A percentile compares a stretch with the other conserved stretches of the same genome.
Evolutionary conservation across 176 grass and related monocot genomes (phyloP).

Genomic region (Hordeum vulgare): MorexV3_pseudomolecules_assembly NC_058523.1:419204255-419204754

Average conservation of each 20-base stretch:
- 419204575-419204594: background rate
- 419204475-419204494: background rate
- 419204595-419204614: background rate
- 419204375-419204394: constrained; percentile 9
- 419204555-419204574: background rate
- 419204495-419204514: background rate
- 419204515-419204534: background rate
- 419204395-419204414: constrained; percentile 49
- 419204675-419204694: too few species aligned
- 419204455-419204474: background rate
- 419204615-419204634: too few species aligned
- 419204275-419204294: constrained; percentile 40
- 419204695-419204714: background rate
- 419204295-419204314: background rate
- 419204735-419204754: background rate
- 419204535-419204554: background rate
- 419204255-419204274: constrained; percentile 6
- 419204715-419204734: background rate
- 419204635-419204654: too few species aligned
- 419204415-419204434: background rate
- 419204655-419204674: too few species aligned
- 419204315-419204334: background rate
- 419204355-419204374: constrained; percentile 19
- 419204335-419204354: background rate
- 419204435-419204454: background rate